These are phyloP conservation scores for Acanthamoeba healyi DNA, from an alignment of 208 protist species.

Conservation along the genomic window DNA sequence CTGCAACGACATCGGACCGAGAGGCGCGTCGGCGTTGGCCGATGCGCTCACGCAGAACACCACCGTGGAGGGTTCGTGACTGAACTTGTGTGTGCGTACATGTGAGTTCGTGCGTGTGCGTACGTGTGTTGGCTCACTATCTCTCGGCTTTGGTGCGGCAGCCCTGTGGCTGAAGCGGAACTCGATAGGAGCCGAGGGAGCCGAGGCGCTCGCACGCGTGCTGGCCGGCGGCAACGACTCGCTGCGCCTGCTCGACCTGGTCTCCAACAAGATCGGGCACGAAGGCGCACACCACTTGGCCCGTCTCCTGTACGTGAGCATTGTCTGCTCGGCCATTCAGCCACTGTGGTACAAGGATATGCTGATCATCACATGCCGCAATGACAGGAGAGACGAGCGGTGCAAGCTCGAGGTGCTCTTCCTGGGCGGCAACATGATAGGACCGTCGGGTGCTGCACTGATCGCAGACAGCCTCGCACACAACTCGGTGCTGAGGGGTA, in stretches of 20 bases:
- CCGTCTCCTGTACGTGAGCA: not conserved
- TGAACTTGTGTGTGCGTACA: not conserved
- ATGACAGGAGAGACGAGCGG: not conserved
- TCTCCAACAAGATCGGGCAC: slow-evolving; percentile 13
- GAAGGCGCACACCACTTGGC: not conserved
- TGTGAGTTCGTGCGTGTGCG: not conserved
- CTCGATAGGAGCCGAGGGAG: not conserved
- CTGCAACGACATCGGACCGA: slow-evolving; percentile 37
- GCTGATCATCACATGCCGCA: too few relatives aligned
- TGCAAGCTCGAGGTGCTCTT: slow-evolving; percentile 2
- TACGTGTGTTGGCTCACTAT: too few relatives aligned
- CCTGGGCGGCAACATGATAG: slow-evolving; percentile 1
- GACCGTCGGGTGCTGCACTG: not conserved
- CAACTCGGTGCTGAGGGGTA: not conserved
- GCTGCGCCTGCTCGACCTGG: not conserved
- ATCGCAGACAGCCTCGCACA: not conserved
- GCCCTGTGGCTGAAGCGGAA: slow-evolving; percentile 57
- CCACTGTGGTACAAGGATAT: too few relatives aligned
- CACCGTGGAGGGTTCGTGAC: slow-evolving; percentile 19
- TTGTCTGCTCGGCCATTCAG: too few relatives aligned
- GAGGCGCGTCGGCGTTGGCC: slow-evolving; percentile 23
- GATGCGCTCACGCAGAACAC: not conserved
- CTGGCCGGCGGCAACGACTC: not conserved
- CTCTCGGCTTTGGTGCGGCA: too few relatives aligned
- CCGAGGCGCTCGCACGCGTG: not conserved